These are phyloP conservation scores for Urochloa ruziziensis DNA, from an alignment of 176 grass and related monocot genomes.

Conservation along the genomic window DNA sequence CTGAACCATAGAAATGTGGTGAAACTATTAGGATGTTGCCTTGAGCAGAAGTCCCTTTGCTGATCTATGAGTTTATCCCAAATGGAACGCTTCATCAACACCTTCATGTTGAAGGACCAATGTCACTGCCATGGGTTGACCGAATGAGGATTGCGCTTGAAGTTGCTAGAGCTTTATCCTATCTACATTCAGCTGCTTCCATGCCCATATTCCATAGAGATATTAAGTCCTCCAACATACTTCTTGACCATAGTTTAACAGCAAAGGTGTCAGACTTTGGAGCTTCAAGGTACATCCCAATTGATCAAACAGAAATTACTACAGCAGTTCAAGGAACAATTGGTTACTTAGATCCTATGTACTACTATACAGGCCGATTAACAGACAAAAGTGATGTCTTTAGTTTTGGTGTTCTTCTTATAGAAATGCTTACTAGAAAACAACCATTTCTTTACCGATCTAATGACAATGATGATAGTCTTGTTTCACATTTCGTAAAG, in stretches of 20 bases:
- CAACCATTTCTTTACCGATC: background rate
- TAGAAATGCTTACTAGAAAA: conserved; percentile 9
- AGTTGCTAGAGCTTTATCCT: conserved; percentile 38
- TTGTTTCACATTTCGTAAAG: background rate
- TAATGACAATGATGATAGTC: background rate
- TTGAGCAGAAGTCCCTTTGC: conserved; percentile 48
- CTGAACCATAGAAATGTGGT: conserved; percentile 59
- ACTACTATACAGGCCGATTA: conserved; percentile 10
- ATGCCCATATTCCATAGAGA: conserved; percentile 55
- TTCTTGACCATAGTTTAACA: conserved; percentile 48
- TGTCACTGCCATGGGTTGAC: conserved; percentile 34
- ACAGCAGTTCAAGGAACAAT: conserved; percentile 50
- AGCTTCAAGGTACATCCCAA: conserved; percentile 47
- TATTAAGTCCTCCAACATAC: conserved; percentile 57
- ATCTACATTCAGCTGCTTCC: conserved; percentile 45
- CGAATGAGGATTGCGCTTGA: conserved; percentile 43
- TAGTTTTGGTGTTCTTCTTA: conserved; percentile 11
- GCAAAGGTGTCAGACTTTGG: conserved; percentile 61
- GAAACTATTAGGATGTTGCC: conserved; percentile 56
- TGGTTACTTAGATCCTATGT: conserved; percentile 59
- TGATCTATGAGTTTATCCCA: conserved; percentile 69
- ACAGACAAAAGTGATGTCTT: conserved; percentile 11
- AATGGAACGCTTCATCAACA: conserved; percentile 43
- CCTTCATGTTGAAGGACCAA: conserved; percentile 23
- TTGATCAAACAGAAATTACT: conserved; percentile 36